Evolutionary conservation across 1,284 basidiomycete genomes (phyloP), one percentile per base, ranked within the genome.

Genomic region (Naganishia sp.): DNA sequence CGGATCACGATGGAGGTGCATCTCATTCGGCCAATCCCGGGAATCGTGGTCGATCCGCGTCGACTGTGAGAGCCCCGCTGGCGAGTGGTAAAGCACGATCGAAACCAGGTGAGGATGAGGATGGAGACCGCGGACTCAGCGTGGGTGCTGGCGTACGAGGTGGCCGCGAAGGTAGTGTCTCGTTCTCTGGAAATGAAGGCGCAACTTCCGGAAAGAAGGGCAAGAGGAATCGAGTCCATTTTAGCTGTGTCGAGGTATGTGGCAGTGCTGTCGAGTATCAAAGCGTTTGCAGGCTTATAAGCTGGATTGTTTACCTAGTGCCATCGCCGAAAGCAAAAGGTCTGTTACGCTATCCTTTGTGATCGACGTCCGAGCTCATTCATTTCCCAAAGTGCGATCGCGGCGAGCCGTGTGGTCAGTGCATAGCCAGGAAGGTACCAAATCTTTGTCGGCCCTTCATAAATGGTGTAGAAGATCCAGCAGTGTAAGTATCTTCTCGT

Each of bases 391-490:
- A 66, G 61, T 67, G 65, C 50, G 65, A 65, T 60, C 49, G 58
- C 41, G 55, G 56, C 32, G 67, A 79, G 67, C 80, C 79, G 3
- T 81, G 79, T 65, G 76, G 76, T 28, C 79, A 81, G 61, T 81
- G 80, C 64, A 76, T 81, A 2, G 78, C 79, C 0, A 72, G 80
- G 18, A 72, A 77, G 39, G 79, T 81, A 0, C 80, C 80, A 2
- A 78, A 81, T 69, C 75, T 81, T 3, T 81, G 80, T 53, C 69
- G 80, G 50, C 79, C 79, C 4, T 81, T 81, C 72, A 70, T 81
- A 42, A 80, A 81, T 67, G 80, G 80, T n/a, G 78, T 78, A 11
- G 79, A 80, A 56, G 79, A 80, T 69, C 77, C 79, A 4, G 75
- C 74, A 43, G 72, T 72, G 79, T 79, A 64, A 72, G 77, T 17